Conservation (phyloP, 257 asterid species). For the Solanum phureja region DNA sequence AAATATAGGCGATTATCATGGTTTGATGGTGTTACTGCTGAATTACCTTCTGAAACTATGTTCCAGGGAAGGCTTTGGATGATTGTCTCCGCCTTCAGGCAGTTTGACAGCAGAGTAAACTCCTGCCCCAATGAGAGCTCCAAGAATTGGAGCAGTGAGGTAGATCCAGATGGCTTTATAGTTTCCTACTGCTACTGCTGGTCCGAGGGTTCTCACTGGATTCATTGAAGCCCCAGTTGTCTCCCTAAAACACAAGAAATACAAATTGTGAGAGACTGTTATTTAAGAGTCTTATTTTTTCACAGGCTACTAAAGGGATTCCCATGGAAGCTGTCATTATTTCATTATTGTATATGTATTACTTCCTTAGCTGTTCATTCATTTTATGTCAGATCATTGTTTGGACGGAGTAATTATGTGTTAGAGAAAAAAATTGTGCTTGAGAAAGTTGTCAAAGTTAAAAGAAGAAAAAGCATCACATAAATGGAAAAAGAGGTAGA, state of each 20-base stretch:
- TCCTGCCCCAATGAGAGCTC: slow-evolving; percentile 76
- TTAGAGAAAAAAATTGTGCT: neutral
- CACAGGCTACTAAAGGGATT: neutral
- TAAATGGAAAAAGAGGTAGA: neutral
- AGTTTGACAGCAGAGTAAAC: slow-evolving; percentile 63
- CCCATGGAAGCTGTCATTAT: neutral
- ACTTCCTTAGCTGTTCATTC: neutral
- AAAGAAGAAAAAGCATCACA: neutral
- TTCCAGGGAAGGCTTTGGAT: slow-evolving; percentile 25
- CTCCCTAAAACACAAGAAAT: slow-evolving; percentile 21
- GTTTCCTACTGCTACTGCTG: slow-evolving; percentile 75
- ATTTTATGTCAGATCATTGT: neutral
- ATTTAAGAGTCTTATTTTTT: neutral
- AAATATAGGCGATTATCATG: neutral
- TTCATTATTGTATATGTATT: neutral
- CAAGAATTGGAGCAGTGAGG: slow-evolving; percentile 66
- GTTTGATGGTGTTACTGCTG: neutral
- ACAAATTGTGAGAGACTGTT: neutral
- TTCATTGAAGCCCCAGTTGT: slow-evolving; percentile 87
- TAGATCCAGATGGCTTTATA: slow-evolving; percentile 70
- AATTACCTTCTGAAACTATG: slow-evolving; percentile 52
- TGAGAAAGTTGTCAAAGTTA: neutral
- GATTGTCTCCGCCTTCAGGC: slow-evolving; percentile 26
- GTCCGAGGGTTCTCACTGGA: slow-evolving; percentile 81
- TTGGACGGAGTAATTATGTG: neutral